These are phyloP conservation scores for Mediolabrus comicus DNA, from an alignment of 108 stramenopile genomes.

Conservation along the genomic window DNA sequence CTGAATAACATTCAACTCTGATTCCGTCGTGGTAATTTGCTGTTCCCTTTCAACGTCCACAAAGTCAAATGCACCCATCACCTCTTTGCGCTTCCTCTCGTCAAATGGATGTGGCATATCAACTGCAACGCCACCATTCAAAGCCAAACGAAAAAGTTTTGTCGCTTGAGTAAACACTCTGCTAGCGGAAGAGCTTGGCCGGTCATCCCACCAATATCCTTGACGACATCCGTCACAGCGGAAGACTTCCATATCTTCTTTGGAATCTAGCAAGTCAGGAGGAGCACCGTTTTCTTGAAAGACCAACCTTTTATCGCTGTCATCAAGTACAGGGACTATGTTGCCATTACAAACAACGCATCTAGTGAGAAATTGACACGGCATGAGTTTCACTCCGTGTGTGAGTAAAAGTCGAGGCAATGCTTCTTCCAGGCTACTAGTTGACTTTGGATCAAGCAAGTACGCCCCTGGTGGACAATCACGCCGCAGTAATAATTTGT, in stretches of 20 bases:
- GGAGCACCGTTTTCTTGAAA: constrained; percentile 65
- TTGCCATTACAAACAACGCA: constrained; percentile 88
- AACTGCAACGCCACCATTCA: constrained; percentile 70
- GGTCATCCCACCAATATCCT: constrained; percentile 89
- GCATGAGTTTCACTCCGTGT: constrained; percentile 71
- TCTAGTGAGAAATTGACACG: constrained; percentile 63
- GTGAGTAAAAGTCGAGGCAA: constrained; percentile 69
- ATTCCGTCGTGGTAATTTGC: background rate
- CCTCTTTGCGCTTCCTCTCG: constrained; percentile 32
- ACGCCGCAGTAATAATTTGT: constrained; percentile 68
- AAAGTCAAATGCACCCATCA: constrained; percentile 69
- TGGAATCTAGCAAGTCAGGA: constrained; percentile 33
- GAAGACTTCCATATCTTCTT: constrained; percentile 60
- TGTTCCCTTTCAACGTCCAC: constrained; percentile 54
- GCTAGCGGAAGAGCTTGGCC: constrained; percentile 73
- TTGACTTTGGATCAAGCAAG: constrained; percentile 60
- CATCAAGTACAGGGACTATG: constrained; percentile 58
- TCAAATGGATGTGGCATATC: constrained; percentile 16
- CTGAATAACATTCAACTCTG: constrained; percentile 46
- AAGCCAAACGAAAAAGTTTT: constrained; percentile 60
- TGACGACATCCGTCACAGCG: constrained; percentile 72
- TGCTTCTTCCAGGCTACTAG: constrained; percentile 63
- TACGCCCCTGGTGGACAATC: constrained; percentile 87
- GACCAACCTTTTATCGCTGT: constrained; percentile 51
- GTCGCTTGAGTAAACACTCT: constrained; percentile 74